These are phyloP conservation scores for Ogataea methanolica DNA, from an alignment of 805 yeast genomes.

Conservation along the genomic window DNA sequence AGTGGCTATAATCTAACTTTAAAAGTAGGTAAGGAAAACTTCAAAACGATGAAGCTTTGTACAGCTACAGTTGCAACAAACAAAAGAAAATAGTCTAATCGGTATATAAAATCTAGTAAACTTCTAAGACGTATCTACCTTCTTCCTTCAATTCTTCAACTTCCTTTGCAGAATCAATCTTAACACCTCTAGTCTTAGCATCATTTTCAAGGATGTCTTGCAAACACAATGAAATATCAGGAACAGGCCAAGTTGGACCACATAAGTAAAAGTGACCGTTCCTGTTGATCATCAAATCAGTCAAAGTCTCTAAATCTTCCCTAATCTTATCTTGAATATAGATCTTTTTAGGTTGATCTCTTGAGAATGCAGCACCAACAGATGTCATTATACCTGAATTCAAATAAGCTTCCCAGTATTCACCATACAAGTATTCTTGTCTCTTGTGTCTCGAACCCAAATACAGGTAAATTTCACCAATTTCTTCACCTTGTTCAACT, in stretches of 20 bases:
- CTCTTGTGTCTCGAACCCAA: slow-evolving; percentile 93
- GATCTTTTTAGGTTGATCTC: slow-evolving; percentile 93
- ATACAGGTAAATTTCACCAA: slow-evolving; percentile 84
- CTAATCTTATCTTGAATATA: slow-evolving; percentile 93
- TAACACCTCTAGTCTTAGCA: slow-evolving; percentile 61
- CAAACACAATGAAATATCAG: slow-evolving; percentile 87
- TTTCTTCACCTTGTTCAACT: slow-evolving; percentile 77
- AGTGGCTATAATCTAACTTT: too few species aligned
- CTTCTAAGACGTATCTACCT: slow-evolving; percentile 90
- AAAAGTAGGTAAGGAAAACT: too few species aligned
- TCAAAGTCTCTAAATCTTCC: slow-evolving; percentile 66
- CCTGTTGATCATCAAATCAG: slow-evolving; percentile 71
- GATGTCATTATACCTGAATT: slow-evolving; percentile 90
- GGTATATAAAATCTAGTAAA: slow-evolving; percentile 46
- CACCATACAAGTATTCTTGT: slow-evolving; percentile 95
- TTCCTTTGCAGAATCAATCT: slow-evolving; percentile 67
- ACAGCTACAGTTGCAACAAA: background rate
- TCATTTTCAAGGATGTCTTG: slow-evolving; percentile 74
- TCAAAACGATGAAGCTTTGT: too few species aligned
- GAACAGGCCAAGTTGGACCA: slow-evolving; percentile 99
- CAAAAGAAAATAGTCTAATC: background rate
- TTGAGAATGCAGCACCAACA: slow-evolving; percentile 95
- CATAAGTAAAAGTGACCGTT: slow-evolving; percentile 91
- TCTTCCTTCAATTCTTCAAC: slow-evolving; percentile 92
- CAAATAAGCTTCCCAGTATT: slow-evolving; percentile 93